Evolutionary conservation across 129 eudicot species (phyloP).

Genomic region (Erigeron canadensis): DNA sequence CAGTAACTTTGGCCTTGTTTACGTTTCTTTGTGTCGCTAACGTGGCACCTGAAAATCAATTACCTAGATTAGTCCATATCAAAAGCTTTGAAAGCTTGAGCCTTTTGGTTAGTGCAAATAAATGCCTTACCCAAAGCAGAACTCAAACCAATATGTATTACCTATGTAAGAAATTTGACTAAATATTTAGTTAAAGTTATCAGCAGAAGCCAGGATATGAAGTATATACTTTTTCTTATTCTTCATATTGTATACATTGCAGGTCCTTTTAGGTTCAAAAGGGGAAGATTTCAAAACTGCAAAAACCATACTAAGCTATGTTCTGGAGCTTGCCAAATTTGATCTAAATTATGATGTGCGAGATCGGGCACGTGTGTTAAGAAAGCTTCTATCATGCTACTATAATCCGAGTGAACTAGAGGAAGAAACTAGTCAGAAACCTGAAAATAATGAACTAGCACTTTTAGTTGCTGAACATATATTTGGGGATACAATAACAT

Average conservation of each 20-base stretch:
- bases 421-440: slow-evolving; percentile 34
- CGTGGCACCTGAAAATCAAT: not conserved
- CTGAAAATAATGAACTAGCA: slow-evolving; percentile 34
- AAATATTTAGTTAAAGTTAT: not conserved
- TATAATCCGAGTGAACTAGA: slow-evolving; percentile 33
- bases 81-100: not conserved
- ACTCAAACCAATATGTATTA: not conserved
- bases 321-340: slow-evolving; percentile 81
- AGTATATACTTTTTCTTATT: slow-evolving; percentile 13
- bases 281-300: slow-evolving; percentile 50
- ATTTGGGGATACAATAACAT: slow-evolving; percentile 45
- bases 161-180: not conserved
- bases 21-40: not conserved
- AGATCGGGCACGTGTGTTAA: slow-evolving; percentile 79
- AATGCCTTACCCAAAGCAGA: not conserved
- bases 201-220: slow-evolving; percentile 1
- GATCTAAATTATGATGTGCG: slow-evolving; percentile 89
- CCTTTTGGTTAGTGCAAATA: not conserved
- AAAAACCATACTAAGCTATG: slow-evolving; percentile 46
- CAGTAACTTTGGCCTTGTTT: not conserved
- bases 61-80: not conserved
- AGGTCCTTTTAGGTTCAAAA: slow-evolving; percentile 70
- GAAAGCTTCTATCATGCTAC: slow-evolving; percentile 54
- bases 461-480: slow-evolving; percentile 47
- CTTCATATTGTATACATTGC: slow-evolving; percentile 25